Evolutionary conservation across 2,329 filamentous ascomycete species (phyloP).

Genomic region (Colletotrichum viniferum): DNA sequence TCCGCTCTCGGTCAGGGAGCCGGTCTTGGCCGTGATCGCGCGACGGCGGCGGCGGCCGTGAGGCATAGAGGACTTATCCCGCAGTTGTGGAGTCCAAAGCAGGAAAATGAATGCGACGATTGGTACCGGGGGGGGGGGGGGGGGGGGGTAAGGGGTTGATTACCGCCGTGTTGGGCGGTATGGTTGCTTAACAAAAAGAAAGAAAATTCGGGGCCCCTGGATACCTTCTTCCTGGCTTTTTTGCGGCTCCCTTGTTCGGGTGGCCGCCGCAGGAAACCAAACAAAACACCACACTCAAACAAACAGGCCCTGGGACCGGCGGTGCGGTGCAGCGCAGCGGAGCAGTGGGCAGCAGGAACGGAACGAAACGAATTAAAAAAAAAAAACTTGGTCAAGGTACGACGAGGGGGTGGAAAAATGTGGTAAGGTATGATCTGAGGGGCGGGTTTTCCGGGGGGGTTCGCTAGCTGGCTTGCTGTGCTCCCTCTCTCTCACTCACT

Average conservation of each 20-base stretch:
- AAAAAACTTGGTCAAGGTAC: not conserved
- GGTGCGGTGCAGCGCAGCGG: not conserved
- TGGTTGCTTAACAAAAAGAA: not conserved
- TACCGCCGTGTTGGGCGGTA: not conserved
- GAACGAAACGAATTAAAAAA: not conserved
- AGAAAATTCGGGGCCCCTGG: not conserved
- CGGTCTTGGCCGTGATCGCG: constrained; percentile 10
- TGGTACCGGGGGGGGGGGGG: not conserved
- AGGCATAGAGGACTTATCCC: constrained; percentile 1
- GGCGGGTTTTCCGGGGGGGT: not conserved
- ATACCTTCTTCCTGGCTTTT: not conserved
- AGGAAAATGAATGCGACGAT: not conserved
- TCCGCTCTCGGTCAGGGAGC: not conserved
- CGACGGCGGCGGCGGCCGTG: not conserved
- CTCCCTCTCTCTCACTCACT: not conserved
- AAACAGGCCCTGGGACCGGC: not conserved
- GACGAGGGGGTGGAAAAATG: not conserved
- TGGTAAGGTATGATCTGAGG: not conserved
- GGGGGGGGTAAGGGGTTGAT: not conserved
- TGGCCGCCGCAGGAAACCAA: not conserved
- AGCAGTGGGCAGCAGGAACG: not conserved
- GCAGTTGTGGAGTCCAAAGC: not conserved
- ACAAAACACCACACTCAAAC: not conserved
- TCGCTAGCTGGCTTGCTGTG: not conserved
- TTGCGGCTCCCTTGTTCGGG: not conserved